Evolutionary conservation across 768 basidiomycete species (phyloP), one percentile per base, ranked within the genome.

Genomic region (Tylopilus vinaceipallidus): DNA sequence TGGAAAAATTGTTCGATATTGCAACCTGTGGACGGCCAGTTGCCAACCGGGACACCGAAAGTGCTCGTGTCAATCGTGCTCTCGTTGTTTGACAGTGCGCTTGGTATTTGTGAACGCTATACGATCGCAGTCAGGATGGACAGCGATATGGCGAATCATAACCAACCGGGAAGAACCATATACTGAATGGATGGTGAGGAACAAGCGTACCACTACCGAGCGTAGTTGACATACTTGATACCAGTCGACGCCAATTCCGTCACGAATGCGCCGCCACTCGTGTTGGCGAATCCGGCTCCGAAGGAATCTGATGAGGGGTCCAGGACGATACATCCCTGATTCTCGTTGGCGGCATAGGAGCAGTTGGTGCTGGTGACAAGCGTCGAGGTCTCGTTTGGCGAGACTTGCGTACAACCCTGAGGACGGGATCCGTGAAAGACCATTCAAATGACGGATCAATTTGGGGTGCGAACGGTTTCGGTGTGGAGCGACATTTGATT

Each of bases 401-500:
- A 70, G 22, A 73, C 66, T 57, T 80, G 76, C 0, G 64, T 76
- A 65, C 86, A 86, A 5, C 82, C 81, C 71, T 75, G 45, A 36
- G 20, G 4, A 29, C 24, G 27, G 12, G 1, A 42, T 33, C 12
- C 13, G 9, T 50, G 46, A 49, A 24, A 22, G 26, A 45, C 7
- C 8, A 16, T 47, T 19, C 23, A 17, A 40, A n/a, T 1, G 20
- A 35, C 14, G 17, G 14, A 27, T 39, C 30, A 42, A 45, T 29
- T n/a, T n/a, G n/a, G 14, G 22, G 24, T 47, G 64, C 73, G 22
- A 49, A 75, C 78, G 0, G 79, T 65, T 34, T 75, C 71, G 0
- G 88, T 88, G 64, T 92, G 91, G 14, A 92, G 70, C 0, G 91
- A 79, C 76, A 86, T 82, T 62, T 87, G 85, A 53, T 85, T 88